These are phyloP conservation scores for Plantago elongata DNA, from an alignment of 257 asterid genomes.

Conservation along the genomic window DNA sequence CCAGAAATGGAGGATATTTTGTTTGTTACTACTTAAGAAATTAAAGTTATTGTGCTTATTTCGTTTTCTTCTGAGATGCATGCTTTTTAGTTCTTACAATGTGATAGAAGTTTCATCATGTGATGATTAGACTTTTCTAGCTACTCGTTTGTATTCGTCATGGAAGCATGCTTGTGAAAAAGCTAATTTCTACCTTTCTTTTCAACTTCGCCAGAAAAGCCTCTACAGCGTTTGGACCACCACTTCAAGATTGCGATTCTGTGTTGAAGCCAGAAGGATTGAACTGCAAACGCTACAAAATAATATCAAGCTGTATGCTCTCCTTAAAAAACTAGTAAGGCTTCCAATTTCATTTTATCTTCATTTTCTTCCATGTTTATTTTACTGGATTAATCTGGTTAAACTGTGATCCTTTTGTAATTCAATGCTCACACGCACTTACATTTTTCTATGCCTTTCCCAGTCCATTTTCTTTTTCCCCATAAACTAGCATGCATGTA, in stretches of 20 bases:
- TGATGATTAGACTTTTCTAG: no score
- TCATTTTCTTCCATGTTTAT: conserved; percentile 1
- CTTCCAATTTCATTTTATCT: conserved; percentile 1
- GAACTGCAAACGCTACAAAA: conserved; percentile 51
- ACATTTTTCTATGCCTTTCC: background rate
- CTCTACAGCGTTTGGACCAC: conserved; percentile 69
- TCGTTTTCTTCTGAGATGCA: no score
- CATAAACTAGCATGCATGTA: background rate
- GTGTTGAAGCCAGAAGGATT: conserved; percentile 53
- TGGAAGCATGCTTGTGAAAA: no score
- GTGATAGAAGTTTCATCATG: no score
- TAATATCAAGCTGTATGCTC: conserved; percentile 55
- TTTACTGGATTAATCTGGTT: conserved; percentile 4
- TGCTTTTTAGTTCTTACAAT: no score
- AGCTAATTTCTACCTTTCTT: conserved; percentile 4
- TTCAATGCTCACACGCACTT: background rate
- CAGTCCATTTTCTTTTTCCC: background rate
- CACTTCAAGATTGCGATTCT: conserved; percentile 53
- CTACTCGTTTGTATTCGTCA: no score
- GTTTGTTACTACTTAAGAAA: no score
- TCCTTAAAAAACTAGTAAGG: conserved; percentile 65
- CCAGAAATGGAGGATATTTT: no score
- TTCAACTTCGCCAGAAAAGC: conserved; percentile 47
- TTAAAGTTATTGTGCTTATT: no score
- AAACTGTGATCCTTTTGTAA: conserved; percentile 4